Percentiles rank a stretch among this genome's conserved stretches.
Evolutionary conservation across 306 rosid species (phyloP).

Genomic region (Vigna nakashimae): DNA sequence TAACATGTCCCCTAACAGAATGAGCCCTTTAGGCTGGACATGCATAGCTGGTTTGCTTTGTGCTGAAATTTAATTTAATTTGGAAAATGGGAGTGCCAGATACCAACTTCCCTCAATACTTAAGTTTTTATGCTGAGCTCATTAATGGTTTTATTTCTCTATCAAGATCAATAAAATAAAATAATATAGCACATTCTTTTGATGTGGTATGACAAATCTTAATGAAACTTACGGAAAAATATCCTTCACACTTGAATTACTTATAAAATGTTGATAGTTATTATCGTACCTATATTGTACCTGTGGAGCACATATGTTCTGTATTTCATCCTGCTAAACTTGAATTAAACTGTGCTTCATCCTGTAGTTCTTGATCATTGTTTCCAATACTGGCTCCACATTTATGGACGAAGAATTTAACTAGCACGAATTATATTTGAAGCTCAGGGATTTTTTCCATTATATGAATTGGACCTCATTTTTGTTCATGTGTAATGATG

Average conservation of each 20-base stretch:
- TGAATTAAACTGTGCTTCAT: not conserved
- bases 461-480: conserved; percentile 14
- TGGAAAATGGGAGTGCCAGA: not conserved
- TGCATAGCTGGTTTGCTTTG: not conserved
- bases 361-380: not conserved
- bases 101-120: conserved; percentile 19
- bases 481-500: conserved; percentile 7
- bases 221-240: not conserved
- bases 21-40: not conserved
- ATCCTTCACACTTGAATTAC: conserved; percentile 11
- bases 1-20: not conserved
- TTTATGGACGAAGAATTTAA: not conserved
- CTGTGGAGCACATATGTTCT: conserved; percentile 3
- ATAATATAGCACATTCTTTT: conserved; percentile 13
- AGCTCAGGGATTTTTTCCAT: conserved; percentile 23
- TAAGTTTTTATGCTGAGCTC: not conserved
- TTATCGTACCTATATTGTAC: not conserved
- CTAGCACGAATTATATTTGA: not conserved
- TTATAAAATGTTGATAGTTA: not conserved
- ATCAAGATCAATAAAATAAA: conserved; percentile 2
- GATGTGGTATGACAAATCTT: not conserved
- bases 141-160: not conserved
- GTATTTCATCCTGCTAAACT: not conserved
- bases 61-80: conserved; percentile 10
- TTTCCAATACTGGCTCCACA: not conserved